A percentile compares a stretch with the other conserved stretches of the same genome.
These are phyloP conservation scores for Acanthamoeba triangularis DNA, from an alignment of 208 protist species.

Conservation along the genomic window DNA sequence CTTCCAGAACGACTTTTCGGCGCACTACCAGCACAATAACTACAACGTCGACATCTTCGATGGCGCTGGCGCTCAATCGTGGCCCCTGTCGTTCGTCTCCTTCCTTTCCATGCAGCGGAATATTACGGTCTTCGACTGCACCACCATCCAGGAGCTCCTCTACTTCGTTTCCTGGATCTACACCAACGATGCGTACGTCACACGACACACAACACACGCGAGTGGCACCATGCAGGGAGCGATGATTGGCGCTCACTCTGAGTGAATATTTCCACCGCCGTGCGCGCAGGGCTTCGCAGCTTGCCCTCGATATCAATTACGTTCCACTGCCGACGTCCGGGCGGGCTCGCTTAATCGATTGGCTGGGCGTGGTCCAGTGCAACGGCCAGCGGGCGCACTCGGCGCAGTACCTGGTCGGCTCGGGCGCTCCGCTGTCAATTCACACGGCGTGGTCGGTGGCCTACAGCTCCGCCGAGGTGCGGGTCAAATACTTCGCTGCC, in stretches of 20 bases:
- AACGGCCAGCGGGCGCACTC: neutral
- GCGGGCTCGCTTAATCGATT: neutral
- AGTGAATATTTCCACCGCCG: neutral
- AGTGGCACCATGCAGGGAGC: no score
- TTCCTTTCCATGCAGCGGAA: neutral
- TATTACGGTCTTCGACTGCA: slow-evolving; percentile 31
- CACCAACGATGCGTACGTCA: slow-evolving; percentile 12
- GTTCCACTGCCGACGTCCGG: neutral
- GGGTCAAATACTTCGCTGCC: slow-evolving; percentile 8
- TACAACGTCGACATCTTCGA: slow-evolving; percentile 49
- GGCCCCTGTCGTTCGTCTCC: slow-evolving; percentile 11
- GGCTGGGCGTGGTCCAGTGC: neutral
- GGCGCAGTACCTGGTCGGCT: slow-evolving; percentile 16
- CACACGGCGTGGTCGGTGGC: slow-evolving; percentile 5
- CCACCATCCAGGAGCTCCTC: slow-evolving; percentile 41
- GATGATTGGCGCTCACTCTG: neutral
- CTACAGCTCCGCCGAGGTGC: neutral
- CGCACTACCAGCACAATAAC: neutral
- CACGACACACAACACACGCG: neutral
- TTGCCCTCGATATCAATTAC: neutral
- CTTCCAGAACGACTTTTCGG: neutral
- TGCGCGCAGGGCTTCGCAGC: neutral
- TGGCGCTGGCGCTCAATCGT: neutral
- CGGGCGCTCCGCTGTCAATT: neutral
- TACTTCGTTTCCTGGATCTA: slow-evolving; percentile 28